These are phyloP conservation scores for Obba rivulosa DNA, from an alignment of 768 basidiomycete genomes.

Conservation along the genomic window DNA sequence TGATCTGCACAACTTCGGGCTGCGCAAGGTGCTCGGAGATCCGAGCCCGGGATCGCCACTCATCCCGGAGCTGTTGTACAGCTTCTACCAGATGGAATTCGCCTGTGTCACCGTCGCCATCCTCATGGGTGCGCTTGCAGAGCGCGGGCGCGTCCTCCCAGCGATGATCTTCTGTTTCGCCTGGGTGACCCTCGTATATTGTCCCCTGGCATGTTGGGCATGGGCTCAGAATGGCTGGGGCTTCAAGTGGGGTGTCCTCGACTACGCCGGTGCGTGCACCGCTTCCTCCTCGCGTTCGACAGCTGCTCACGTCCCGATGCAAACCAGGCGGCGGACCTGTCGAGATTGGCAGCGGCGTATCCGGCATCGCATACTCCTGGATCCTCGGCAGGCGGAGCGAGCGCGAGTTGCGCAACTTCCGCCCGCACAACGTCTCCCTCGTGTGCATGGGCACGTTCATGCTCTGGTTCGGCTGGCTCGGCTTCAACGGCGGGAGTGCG, in stretches of 20 bases:
- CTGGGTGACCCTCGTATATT: constrained; percentile 87
- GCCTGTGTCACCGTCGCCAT: constrained; percentile 78
- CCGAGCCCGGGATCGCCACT: constrained; percentile 78
- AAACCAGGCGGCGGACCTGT: constrained; percentile 75
- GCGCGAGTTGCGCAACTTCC: constrained; percentile 68
- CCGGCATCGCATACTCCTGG: constrained; percentile 82
- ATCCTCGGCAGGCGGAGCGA: constrained; percentile 79
- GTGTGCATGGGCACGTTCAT: constrained; percentile 81
- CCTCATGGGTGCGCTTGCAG: constrained; percentile 75
- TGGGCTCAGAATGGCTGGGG: constrained; percentile 85
- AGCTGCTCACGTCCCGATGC: not conserved
- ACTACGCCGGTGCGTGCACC: constrained; percentile 68
- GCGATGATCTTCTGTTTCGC: constrained; percentile 76
- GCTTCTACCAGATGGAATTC: constrained; percentile 86
- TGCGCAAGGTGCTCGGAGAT: constrained; percentile 62
- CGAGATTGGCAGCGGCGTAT: constrained; percentile 81
- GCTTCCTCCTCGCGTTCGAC: constrained; percentile 4
- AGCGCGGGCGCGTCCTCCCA: constrained; percentile 80
- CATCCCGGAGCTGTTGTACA: constrained; percentile 79
- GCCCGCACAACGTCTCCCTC: constrained; percentile 83
- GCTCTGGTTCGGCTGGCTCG: constrained; percentile 84
- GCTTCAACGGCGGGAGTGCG: constrained; percentile 90
- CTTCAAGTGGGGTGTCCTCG: constrained; percentile 77
- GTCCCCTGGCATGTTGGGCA: constrained; percentile 81
- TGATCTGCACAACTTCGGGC: constrained; percentile 73